Evolutionary conservation across 768 basidiomycete genomes (phyloP), one percentile per base, ranked within the genome.

Genomic region (Neoboletus magnificus): DNA sequence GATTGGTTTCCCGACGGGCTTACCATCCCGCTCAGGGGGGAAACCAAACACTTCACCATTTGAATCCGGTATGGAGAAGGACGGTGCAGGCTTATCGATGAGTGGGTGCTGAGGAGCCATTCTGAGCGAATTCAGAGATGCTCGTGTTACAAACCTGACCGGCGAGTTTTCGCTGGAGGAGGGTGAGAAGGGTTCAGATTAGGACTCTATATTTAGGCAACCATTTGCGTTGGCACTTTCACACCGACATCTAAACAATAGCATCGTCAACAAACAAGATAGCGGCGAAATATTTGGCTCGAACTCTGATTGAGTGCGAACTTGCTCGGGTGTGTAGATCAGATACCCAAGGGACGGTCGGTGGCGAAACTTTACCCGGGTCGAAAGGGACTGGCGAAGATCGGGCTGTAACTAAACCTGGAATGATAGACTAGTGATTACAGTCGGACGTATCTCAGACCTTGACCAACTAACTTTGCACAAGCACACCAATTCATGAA

Each of bases 11-110:
- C 57, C 57, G 29, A 64, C 33, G 32, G 44, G 62, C 35, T 52
- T 39, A 20, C 79, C 81, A 37, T 74, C 76, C 46, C 74, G 75
- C 12, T 81, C 84, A 2, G 87, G 85, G 27, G 74, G 81, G 60
- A 91, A 76, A 7, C 78, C 81, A 66, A 79, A 89, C 6, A 71
- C 63, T 52, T 83, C 71, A 4, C 88, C 89, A 51, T 85, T 79
- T 30, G 83, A 78, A 61, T 87, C 83, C 32, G 75, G 79, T 5
- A 93, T 77, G 16, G 82, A 82, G 52, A 94, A 73, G 1, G 79
- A 50, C 3, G 92, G 91, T 0, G 89, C 90, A 15, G 69, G 68
- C 65, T 87, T 78, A 42, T 83, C 85, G 57, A 88, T 75, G 52
- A 90, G 78, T 25, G 77, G 66, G 57, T 82, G 64, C 42, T 55